A percentile compares a stretch with the other conserved stretches of the same genome.
phyloP scores from a whole-genome alignment of 2,329 filamentous ascomycete species.

The Diaporthe amygdali region DNA sequence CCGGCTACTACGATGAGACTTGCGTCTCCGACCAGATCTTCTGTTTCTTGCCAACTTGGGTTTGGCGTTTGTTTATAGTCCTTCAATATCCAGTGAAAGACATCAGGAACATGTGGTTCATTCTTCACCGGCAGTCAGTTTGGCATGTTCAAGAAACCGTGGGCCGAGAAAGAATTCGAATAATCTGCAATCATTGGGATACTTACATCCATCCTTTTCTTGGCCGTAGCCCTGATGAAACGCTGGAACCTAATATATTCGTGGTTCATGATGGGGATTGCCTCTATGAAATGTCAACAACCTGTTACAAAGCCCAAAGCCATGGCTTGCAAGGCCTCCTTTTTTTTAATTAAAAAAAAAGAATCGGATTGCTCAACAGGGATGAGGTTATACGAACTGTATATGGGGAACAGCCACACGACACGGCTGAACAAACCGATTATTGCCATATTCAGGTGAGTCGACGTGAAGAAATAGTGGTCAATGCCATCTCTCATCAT shows the following conservation, averaged over 20 bases:
- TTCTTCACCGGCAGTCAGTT: background rate
- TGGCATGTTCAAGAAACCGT: background rate
- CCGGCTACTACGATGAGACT: conserved; percentile 38
- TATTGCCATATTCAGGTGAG: conserved; percentile 31
- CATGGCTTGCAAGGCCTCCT: background rate
- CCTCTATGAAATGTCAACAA: background rate
- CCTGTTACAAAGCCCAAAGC: background rate
- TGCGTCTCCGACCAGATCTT: conserved; percentile 35
- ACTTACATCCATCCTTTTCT: conserved; percentile 26
- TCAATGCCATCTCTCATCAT: conserved; percentile 37
- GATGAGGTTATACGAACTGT: background rate
- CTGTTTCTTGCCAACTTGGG: conserved; percentile 28
- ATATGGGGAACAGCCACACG: conserved; percentile 19
- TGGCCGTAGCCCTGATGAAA: conserved; percentile 27
- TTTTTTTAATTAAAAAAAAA: too few species aligned
- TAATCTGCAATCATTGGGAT: background rate
- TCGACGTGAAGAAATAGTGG: conserved; percentile 33
- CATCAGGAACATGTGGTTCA: conserved; percentile 30
- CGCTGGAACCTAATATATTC: conserved; percentile 28
- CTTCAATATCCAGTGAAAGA: conserved; percentile 38
- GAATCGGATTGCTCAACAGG: background rate
- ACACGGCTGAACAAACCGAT: conserved; percentile 30
- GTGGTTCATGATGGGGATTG: conserved; percentile 26
- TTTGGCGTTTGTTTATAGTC: conserved; percentile 31
- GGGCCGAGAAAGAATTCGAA: background rate